Conservation (phyloP, 2,329 filamentous ascomycete genomes). For the Xylaria sp. region DNA sequence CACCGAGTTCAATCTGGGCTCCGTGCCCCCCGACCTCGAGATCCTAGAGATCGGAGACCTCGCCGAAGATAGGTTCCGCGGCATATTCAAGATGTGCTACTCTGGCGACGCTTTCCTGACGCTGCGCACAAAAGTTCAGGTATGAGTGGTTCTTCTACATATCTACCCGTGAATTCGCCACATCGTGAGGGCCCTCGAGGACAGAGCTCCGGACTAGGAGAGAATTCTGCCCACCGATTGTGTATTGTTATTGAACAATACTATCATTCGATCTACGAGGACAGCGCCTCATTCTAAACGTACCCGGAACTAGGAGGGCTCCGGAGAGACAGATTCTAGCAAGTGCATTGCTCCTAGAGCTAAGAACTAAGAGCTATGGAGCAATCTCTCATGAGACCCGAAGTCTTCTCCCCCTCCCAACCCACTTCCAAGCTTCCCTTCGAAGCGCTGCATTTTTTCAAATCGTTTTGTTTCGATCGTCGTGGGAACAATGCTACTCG, state of each 20-base stretch:
- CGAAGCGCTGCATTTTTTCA: slow-evolving; percentile 15
- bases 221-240: background rate
- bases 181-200: background rate
- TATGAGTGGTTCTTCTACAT: slow-evolving; percentile 56
- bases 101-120: slow-evolving; percentile 95
- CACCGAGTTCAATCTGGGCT: slow-evolving; percentile 95
- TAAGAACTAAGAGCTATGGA: slow-evolving; percentile 19
- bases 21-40: slow-evolving; percentile 92
- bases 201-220: background rate
- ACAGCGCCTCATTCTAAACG: background rate
- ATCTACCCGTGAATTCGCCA: slow-evolving; percentile 13
- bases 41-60: slow-evolving; percentile 98
- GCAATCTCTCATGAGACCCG: slow-evolving; percentile 11
- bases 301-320: background rate
- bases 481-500: slow-evolving; percentile 31
- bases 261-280: background rate
- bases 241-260: background rate
- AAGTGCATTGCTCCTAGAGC: slow-evolving; percentile 37
- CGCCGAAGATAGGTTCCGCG: slow-evolving; percentile 94
- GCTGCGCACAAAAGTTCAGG: slow-evolving; percentile 93
- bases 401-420: slow-evolving; percentile 5
- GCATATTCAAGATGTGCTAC: slow-evolving; percentile 99
- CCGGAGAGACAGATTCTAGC: slow-evolving; percentile 28
- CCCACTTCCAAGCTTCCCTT: slow-evolving; percentile 17
- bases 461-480: slow-evolving; percentile 26